Percentiles rank a stretch among this genome's conserved stretches.
Evolutionary conservation across 495 filamentous ascomycete species (phyloP).

Genomic region (Mycothermus thermophilus): DNA sequence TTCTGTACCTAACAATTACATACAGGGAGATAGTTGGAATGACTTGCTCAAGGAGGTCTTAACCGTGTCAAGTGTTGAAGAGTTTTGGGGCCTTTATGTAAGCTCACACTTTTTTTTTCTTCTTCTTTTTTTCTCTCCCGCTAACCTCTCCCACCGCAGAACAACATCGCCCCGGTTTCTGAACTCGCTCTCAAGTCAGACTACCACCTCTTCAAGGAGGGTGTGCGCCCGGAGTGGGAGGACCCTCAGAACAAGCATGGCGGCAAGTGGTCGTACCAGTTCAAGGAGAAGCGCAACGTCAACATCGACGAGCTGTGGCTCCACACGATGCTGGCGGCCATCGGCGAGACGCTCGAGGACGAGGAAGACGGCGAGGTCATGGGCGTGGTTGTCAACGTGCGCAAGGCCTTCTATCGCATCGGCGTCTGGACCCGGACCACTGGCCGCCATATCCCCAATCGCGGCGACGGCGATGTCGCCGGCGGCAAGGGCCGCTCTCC

Average conservation of each 20-base stretch:
- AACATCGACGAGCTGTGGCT: slow-evolving; percentile 95
- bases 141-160: too few relatives aligned
- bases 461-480: slow-evolving; percentile 53
- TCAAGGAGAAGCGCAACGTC: slow-evolving; percentile 83
- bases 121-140: too few relatives aligned
- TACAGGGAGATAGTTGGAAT: slow-evolving; percentile 92
- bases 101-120: too few relatives aligned
- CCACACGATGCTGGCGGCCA: slow-evolving; percentile 87
- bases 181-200: slow-evolving; percentile 94
- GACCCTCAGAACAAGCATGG: slow-evolving; percentile 96
- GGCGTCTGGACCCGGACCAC: slow-evolving; percentile 85
- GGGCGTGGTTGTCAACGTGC: slow-evolving; percentile 97
- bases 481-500: slow-evolving; percentile 54
- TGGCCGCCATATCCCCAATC: slow-evolving; percentile 63
- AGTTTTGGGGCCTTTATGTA: slow-evolving; percentile 99
- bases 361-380: slow-evolving; percentile 92
- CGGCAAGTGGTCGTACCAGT: slow-evolving; percentile 94
- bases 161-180: slow-evolving; percentile 94
- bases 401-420: slow-evolving; percentile 94
- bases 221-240: slow-evolving; percentile 96
- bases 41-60: slow-evolving; percentile 97
- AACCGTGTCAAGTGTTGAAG: slow-evolving; percentile 94
- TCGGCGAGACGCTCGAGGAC: slow-evolving; percentile 95
- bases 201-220: slow-evolving; percentile 98
- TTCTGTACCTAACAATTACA: slow-evolving; percentile 6